phyloP scores from a whole-genome alignment of 257 asterid genomes.

The Petunia axillaris region DNA sequence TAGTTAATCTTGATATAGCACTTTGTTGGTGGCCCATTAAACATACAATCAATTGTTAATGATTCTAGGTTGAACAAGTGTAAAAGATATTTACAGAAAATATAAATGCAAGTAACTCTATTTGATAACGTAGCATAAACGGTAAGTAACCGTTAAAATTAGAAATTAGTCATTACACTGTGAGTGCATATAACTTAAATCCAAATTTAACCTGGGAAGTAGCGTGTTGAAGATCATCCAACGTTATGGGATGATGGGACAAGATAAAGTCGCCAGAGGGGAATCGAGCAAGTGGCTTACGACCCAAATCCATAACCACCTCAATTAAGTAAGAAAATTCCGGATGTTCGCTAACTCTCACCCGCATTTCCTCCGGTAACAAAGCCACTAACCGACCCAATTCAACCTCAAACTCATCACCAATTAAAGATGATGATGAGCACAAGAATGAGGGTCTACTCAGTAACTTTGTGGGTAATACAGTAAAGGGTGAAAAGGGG shows the following conservation, averaged over 20 bases:
- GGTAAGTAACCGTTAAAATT: no score
- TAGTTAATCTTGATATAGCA: no score
- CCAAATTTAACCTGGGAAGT: slow-evolving; percentile 56
- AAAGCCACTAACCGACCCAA: slow-evolving; percentile 65
- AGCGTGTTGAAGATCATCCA: slow-evolving; percentile 71
- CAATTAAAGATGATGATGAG: slow-evolving; percentile 36
- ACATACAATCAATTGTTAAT: no score
- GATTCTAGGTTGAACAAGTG: no score
- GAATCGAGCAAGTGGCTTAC: slow-evolving; percentile 91
- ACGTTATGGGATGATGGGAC: slow-evolving; percentile 68
- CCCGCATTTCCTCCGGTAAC: slow-evolving; percentile 88
- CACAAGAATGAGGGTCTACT: background rate
- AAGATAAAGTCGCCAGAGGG: slow-evolving; percentile 89
- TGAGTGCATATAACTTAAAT: no score
- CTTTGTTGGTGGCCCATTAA: no score
- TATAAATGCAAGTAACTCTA: no score
- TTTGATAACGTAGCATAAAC: no score
- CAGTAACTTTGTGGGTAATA: slow-evolving; percentile 24
- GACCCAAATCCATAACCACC: slow-evolving; percentile 94
- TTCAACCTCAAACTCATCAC: slow-evolving; percentile 69
- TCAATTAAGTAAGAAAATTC: slow-evolving; percentile 80
- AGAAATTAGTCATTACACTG: no score
- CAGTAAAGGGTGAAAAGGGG: slow-evolving; percentile 2
- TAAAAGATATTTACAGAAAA: no score
- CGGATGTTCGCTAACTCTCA: slow-evolving; percentile 64